Base-by-base conservation (phyloP, 2,329 filamentous ascomycete species). In the Xylariales sp. region DNA sequence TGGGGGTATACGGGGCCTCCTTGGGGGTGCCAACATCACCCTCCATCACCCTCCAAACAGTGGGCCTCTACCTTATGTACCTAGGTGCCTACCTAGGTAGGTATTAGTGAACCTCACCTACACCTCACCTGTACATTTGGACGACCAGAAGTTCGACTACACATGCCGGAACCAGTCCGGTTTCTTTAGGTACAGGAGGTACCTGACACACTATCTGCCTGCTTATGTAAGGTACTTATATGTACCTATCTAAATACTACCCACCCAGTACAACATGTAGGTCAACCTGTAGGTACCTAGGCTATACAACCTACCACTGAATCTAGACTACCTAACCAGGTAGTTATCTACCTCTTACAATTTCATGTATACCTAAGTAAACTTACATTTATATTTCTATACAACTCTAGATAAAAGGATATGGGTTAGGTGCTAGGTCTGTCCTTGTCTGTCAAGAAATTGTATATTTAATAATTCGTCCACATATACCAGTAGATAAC, bases 11-110 rank as follows among this genome's bases (percentile, higher is more conserved):
- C 66, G 53, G 63, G 66, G 61, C 67, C 62, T 36, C 34, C 34
- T 39, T 45, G 54, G 67, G 58, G 69, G 57, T 68, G 62, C 45
- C 65, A 66, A 18, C 62, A 67, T 65, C 56, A 28, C 16, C 62
- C 34, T 61, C 39, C 49, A 1, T 23, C 23, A 23, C 23, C 23
- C 23, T 23, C 23, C 23, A 55, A 14, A 14, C 32, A 46, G 54
- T 52, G 67, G 64, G 57, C 53, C 64, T 56, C 36, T 23, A 56
- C 48, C 8, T 39, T 39, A 63, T 2, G 1, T 23, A 23, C 23
- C 23, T 23, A 23, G 23, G 23, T 23, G 2, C 23, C 23, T 23
- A 23, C 23, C 23, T 23, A 23, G 23, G 23, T 23, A 23, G 23
- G 23, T 23, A 23, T 23, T 23, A 23, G 23, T 23, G 23, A 23